Evolutionary conservation across 2,329 filamentous ascomycete genomes (phyloP).

Genomic region (Fusarium kyushuense): DNA sequence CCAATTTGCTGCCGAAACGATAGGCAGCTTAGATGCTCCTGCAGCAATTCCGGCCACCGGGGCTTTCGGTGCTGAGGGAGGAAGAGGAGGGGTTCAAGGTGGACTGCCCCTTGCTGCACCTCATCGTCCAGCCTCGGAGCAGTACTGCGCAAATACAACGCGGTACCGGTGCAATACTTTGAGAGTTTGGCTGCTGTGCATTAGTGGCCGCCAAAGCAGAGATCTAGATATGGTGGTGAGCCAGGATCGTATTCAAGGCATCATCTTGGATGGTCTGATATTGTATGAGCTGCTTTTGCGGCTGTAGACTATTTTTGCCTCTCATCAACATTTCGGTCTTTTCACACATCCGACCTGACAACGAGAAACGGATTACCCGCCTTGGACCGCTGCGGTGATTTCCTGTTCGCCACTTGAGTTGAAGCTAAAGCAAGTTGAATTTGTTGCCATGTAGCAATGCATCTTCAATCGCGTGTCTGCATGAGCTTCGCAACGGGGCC

Average conservation of each 20-base stretch:
- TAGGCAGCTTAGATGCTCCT: conserved; percentile 35
- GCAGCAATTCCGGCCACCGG: conserved; percentile 35
- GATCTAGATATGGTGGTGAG: conserved; percentile 50
- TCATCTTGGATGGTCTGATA: conserved; percentile 13
- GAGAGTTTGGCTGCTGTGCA: conserved; percentile 47
- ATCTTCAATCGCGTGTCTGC: conserved; percentile 46
- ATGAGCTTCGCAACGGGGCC: conserved; percentile 44
- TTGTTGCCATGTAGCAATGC: conserved; percentile 44
- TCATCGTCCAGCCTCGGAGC: conserved; percentile 31
- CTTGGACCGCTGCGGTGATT: conserved; percentile 38
- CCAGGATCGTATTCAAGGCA: conserved; percentile 42
- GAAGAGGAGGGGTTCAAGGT: conserved; percentile 34
- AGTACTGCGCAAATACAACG: conserved; percentile 40
- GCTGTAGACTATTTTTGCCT: conserved; percentile 34
- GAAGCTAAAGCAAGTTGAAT: conserved; percentile 46
- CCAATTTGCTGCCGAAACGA: conserved; percentile 36
- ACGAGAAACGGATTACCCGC: conserved; percentile 44
- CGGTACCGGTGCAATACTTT: conserved; percentile 35
- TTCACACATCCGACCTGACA: conserved; percentile 35
- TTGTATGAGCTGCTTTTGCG: conserved; percentile 22
- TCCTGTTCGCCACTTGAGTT: conserved; percentile 49
- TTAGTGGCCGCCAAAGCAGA: conserved; percentile 52
- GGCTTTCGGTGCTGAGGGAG: conserved; percentile 31
- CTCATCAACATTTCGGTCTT: conserved; percentile 37
- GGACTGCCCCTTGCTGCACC: conserved; percentile 38